These are phyloP conservation scores for Knoxdaviesia capensis DNA, from an alignment of 2,329 filamentous ascomycete genomes.

Conservation along the genomic window DNA sequence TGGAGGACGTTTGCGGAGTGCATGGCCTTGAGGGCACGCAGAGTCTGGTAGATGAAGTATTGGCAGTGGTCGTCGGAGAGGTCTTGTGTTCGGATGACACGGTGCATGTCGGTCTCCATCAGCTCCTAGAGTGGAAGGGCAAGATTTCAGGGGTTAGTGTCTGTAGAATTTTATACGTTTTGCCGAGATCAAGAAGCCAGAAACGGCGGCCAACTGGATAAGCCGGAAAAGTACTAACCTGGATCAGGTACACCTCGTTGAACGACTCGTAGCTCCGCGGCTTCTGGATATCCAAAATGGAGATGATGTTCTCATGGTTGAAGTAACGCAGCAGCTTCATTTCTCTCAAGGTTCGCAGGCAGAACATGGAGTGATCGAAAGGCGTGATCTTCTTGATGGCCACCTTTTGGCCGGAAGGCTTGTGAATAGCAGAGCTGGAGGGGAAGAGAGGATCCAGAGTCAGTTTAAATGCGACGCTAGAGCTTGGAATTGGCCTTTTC, in stretches of 20 bases:
- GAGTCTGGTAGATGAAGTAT: slow-evolving; percentile 99
- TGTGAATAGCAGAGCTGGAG: slow-evolving; percentile 80
- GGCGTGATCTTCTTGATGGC: slow-evolving; percentile 99
- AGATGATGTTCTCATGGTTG: slow-evolving; percentile 99
- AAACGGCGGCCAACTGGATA: neutral
- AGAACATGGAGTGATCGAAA: slow-evolving; percentile 99
- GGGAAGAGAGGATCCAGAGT: neutral
- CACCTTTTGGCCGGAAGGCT: slow-evolving; percentile 94
- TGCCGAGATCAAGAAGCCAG: neutral
- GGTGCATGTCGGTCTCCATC: slow-evolving; percentile 99
- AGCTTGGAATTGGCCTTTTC: too few species aligned
- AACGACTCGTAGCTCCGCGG: slow-evolving; percentile 90
- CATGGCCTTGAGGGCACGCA: slow-evolving; percentile 96
- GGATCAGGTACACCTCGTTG: slow-evolving; percentile 95
- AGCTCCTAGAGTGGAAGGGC: slow-evolving; percentile 42
- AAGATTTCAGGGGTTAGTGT: slow-evolving; percentile 5
- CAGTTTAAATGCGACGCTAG: too few species aligned
- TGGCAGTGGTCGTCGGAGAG: slow-evolving; percentile 98
- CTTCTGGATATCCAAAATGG: slow-evolving; percentile 97
- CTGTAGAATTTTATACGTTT: neutral
- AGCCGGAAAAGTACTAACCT: slow-evolving; percentile 33
- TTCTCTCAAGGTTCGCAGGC: slow-evolving; percentile 83
- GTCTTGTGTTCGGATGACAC: slow-evolving; percentile 95
- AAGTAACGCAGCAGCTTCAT: slow-evolving; percentile 99
- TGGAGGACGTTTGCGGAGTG: slow-evolving; percentile 97